Evolutionary conservation across 2,329 filamentous ascomycete genomes (phyloP).

Genomic region (Spiromastix sp.): DNA sequence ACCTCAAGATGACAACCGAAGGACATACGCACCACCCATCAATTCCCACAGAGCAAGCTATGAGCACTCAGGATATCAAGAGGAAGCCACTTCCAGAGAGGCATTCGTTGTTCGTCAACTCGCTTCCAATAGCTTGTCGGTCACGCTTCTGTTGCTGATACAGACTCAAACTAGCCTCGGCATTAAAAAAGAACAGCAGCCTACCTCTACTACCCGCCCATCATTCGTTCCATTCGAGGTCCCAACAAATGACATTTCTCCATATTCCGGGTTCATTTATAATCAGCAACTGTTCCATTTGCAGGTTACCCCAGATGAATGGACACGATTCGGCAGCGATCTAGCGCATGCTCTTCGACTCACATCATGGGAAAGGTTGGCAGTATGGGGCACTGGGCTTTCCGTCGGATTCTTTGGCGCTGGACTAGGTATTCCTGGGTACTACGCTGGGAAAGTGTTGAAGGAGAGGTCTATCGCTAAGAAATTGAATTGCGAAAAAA

Average conservation of each 20-base stretch:
- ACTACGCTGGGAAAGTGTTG: slow-evolving; percentile 10
- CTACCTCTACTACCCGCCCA: too few species aligned
- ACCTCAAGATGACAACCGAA: too few species aligned
- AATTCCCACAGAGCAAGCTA: too few species aligned
- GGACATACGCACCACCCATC: too few species aligned
- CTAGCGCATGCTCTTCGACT: slow-evolving; percentile 5
- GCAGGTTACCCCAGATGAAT: slow-evolving; percentile 7
- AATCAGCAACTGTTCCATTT: slow-evolving; percentile 8
- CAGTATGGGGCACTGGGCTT: slow-evolving; percentile 8
- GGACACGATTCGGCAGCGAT: slow-evolving; percentile 8
- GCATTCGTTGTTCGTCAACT: too few species aligned
- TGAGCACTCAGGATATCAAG: too few species aligned
- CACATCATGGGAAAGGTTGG: slow-evolving; percentile 6
- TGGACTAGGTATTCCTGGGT: slow-evolving; percentile 4
- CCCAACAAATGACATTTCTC: slow-evolving; percentile 2
- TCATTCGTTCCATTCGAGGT: slow-evolving; percentile 6
- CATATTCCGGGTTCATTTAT: slow-evolving; percentile 8
- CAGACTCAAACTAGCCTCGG: background rate
- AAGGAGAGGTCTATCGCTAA: slow-evolving; percentile 6
- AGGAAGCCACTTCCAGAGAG: too few species aligned
- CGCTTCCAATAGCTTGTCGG: too few species aligned
- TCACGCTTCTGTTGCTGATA: too few species aligned
- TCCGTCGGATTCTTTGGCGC: slow-evolving; percentile 6
- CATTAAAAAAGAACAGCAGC: background rate
- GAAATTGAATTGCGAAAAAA: slow-evolving; percentile 5